A percentile compares a stretch with the other conserved stretches of the same genome.
Conservation (phyloP, 2,329 filamentous ascomycete genomes). For the Metarhizium rileyi region DNA sequence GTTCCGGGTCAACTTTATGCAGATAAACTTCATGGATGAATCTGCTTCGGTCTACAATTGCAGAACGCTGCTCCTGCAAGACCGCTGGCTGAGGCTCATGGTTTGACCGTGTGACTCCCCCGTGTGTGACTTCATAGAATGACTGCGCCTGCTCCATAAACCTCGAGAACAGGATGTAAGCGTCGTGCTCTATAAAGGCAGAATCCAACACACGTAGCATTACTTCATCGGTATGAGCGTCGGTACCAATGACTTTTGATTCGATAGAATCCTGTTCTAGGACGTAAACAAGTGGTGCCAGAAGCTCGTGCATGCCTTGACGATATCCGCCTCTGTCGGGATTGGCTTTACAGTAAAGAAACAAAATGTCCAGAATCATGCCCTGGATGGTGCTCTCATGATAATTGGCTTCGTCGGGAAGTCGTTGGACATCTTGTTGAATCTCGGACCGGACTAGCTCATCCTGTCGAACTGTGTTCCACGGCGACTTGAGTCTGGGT, state of each 20-base stretch:
- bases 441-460: constrained; percentile 82
- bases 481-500: constrained; percentile 59
- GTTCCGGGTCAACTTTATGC: constrained; percentile 68
- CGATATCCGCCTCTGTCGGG: constrained; percentile 78
- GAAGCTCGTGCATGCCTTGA: constrained; percentile 97
- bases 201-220: constrained; percentile 62
- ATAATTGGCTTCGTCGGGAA: constrained; percentile 88
- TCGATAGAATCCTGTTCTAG: constrained; percentile 74
- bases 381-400: constrained; percentile 68
- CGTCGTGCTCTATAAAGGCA: constrained; percentile 76
- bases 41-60: constrained; percentile 75
- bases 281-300: constrained; percentile 82
- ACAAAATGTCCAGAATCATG: constrained; percentile 80
- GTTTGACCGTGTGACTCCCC: constrained; percentile 1
- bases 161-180: constrained; percentile 74
- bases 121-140: constrained; percentile 64
- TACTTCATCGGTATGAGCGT: constrained; percentile 32
- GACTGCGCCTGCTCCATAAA: constrained; percentile 81
- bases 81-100: constrained; percentile 12
- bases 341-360: constrained; percentile 90
- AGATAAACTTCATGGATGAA: constrained; percentile 79
- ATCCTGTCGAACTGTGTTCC: constrained; percentile 78
- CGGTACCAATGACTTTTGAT: constrained; percentile 22
- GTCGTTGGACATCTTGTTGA: constrained; percentile 83
- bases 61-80: constrained; percentile 29